Evolutionary conservation across 2,329 filamentous ascomycete species (phyloP), one percentile per base, ranked within the genome.

Genomic region (Cladosporium oxysporum): DNA sequence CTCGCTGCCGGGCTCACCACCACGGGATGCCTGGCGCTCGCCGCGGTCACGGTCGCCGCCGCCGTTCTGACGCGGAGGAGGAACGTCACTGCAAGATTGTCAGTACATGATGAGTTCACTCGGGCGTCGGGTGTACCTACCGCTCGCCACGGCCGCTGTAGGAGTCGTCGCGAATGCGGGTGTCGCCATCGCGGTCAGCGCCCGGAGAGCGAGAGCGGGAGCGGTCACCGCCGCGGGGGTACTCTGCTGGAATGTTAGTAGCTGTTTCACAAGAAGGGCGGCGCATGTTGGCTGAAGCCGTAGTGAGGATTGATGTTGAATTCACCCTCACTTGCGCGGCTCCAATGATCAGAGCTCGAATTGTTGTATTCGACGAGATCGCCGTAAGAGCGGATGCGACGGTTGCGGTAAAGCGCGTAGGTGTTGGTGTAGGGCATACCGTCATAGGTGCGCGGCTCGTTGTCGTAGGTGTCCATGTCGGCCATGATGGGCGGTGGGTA

Each of bases 131-230:
- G 41, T 21, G 21, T 33, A 59, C 76, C 75, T 79, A 85, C 83
- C 84, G 81, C 73, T 83, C 78, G 69, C 82, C 82, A 73, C 87
- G 87, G 69, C 83, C 86, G 72, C 85, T 87, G 67, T 87, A 85
- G 66, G 88, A 89, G 71, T 87, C 85, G 76, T 87, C 89, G 74
- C 88, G 87, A 71, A 85, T 83, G 71, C 87, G 83, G 69, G 84
- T 82, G 73, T 86, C 84, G 72, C 85, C 85, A 62, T 80, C 75
- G 73, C 80, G 81, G 71, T 83, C 81, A 66, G 76, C 78, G 75
- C 85, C 85, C 73, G 88, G 88, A 70, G 88, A 90, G 72, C 87
- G 85, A 77, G 86, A 88, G 76, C 88, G 85, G 71, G 90, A 87
- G 75, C 88, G 87, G 52, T 66, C 66, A 77, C 88, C 89, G 72